Base-by-base conservation (phyloP, 1,284 basidiomycete species). In the Paramarasmius palmivorus region DNA sequence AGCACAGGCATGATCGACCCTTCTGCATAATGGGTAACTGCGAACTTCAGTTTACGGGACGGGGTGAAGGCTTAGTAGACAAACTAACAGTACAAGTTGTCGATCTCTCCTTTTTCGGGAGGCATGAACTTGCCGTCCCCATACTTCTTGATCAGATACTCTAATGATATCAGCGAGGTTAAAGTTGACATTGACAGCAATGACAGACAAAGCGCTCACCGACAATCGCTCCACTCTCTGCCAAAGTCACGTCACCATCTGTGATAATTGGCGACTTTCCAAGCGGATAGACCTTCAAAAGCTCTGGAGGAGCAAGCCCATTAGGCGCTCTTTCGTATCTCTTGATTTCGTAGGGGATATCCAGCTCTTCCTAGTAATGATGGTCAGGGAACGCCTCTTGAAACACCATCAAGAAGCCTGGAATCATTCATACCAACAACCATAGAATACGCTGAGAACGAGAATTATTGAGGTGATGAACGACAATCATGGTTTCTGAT, bases 361-460 rank as follows among this genome's bases (percentile, higher is more conserved):
- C 70, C 9, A 82, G 69, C 60, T 82, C 79, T 63, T 82, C 79
- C 78, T 81, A 51, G 4, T 4, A 29, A 34, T 19, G 8, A 26
- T 9, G 26, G 23, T 26, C n/a, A 35, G 5, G 12, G 15, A 25
- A 34, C 17, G 32, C 9, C 7, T 36, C 2, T 12, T 19, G 41
- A 19, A 32, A 23, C 40, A 44, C 40, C 20, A 6, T 17, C 15
- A 26, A 23, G 32, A 44, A 54, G 38, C 12, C 4, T 15, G n/a
- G 12, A 50, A 1, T 8, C 12, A 14, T 6, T 50, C 56, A 36
- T 22, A 80, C 80, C 54, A 82, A 66, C n/a, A 83, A 68, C 80
- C 79, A 83, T 12, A 82, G 65, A 49, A 82, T 68, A 17, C 80
- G 70, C 56, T 79, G 77, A 10, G 79, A 80, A 22, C 79, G 75